A percentile compares a stretch with the other conserved stretches of the same genome.
phyloP scores from a whole-genome alignment of 192 early-diverging fungal species.

The Obelidium mucronatum region DNA sequence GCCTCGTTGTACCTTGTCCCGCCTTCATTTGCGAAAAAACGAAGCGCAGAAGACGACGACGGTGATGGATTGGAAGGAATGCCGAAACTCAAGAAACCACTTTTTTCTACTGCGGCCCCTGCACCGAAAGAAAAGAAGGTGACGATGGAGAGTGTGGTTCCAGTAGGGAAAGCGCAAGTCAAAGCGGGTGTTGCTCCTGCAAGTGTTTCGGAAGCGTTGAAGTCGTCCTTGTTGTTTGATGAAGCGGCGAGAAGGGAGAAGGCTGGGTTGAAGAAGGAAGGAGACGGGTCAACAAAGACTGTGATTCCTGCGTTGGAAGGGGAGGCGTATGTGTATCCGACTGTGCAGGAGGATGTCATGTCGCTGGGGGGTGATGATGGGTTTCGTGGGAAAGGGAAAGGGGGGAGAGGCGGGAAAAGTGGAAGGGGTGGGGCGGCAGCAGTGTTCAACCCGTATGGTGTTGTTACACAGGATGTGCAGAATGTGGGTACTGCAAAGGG shows the following conservation, averaged over 20 bases:
- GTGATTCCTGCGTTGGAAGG: background rate
- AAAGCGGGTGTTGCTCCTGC: background rate
- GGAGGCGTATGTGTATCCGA: slow-evolving; percentile 3
- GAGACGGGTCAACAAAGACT: background rate
- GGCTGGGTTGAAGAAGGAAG: background rate
- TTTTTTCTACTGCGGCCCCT: background rate
- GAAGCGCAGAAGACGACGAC: background rate
- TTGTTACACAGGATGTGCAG: background rate
- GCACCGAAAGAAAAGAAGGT: background rate
- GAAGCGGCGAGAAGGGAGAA: background rate
- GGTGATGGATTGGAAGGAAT: background rate
- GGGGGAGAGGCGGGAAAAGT: background rate
- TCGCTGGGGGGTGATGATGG: background rate
- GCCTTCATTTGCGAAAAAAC: slow-evolving; percentile 15
- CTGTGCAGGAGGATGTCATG: background rate
- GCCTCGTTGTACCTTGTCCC: slow-evolving; percentile 12
- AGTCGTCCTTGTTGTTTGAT: background rate
- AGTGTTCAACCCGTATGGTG: slow-evolving; percentile 11
- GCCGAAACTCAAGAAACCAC: background rate
- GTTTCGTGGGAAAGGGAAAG: background rate
- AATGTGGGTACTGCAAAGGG: background rate
- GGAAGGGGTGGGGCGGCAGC: background rate
- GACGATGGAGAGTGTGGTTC: slow-evolving; percentile 5
- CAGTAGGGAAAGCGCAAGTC: background rate
- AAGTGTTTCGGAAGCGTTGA: background rate